A percentile compares a stretch with the other conserved stretches of the same genome.
phyloP scores from a whole-genome alignment of 108 stramenopile species.

The Bacterosira constricta region DNA sequence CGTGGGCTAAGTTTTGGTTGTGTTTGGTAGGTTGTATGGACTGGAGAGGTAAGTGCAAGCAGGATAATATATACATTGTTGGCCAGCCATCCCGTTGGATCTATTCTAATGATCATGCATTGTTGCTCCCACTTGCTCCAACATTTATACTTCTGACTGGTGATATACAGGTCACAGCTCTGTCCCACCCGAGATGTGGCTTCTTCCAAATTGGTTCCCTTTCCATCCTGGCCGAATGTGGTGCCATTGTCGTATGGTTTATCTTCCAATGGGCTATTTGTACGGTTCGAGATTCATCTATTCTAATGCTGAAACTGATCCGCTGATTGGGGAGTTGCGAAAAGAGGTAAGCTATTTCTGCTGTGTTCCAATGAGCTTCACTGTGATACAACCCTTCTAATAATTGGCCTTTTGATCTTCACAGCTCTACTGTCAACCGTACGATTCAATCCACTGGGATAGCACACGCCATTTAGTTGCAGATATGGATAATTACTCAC shows the following conservation, averaged over 20 bases:
- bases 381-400: slow-evolving; percentile 12
- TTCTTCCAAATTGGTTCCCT: slow-evolving; percentile 97
- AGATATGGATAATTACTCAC: slow-evolving; percentile 94
- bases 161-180: slow-evolving; percentile 77
- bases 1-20: slow-evolving; percentile 98
- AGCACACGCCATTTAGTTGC: slow-evolving; percentile 85
- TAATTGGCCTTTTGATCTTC: neutral
- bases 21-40: slow-evolving; percentile 96
- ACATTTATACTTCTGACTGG: neutral
- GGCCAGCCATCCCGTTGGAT: too few relatives aligned
- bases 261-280: slow-evolving; percentile 96
- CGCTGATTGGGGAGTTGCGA: slow-evolving; percentile 70
- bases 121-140: too few relatives aligned
- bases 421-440: slow-evolving; percentile 75
- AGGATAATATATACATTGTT: neutral
- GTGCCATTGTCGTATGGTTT: slow-evolving; percentile 99
- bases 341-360: slow-evolving; percentile 44
- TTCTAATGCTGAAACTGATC: slow-evolving; percentile 75
- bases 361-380: too few relatives aligned
- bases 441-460: slow-evolving; percentile 84
- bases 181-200: slow-evolving; percentile 97
- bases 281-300: slow-evolving; percentile 86
- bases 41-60: slow-evolving; percentile 65
- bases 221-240: slow-evolving; percentile 98
- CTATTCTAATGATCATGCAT: too few relatives aligned